Evolutionary conservation across 2,329 filamentous ascomycete genomes (phyloP).

Genomic region (Phoma sp.): DNA sequence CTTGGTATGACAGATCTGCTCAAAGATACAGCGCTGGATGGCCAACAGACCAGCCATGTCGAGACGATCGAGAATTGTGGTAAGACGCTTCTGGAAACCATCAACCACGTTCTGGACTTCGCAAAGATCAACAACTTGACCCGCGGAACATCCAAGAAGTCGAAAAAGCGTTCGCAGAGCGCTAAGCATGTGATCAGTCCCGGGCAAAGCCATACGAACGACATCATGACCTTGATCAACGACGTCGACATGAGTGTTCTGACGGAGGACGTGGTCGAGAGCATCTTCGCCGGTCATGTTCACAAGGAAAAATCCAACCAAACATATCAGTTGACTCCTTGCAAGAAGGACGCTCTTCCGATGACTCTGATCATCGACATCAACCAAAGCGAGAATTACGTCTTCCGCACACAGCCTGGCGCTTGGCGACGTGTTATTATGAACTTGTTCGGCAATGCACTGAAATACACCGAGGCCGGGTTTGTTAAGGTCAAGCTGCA

Average conservation of each 20-base stretch:
- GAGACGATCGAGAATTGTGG: conserved; percentile 49
- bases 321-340: conserved; percentile 28
- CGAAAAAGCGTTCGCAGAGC: conserved; percentile 39
- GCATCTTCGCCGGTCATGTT: conserved; percentile 46
- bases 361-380: conserved; percentile 45
- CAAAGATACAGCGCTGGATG: conserved; percentile 39
- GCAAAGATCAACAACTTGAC: conserved; percentile 48
- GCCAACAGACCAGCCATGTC: conserved; percentile 50
- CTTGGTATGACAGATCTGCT: conserved; percentile 52
- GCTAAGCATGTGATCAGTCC: conserved; percentile 40
- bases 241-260: conserved; percentile 45
- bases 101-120: conserved; percentile 52
- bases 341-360: conserved; percentile 24
- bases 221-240: conserved; percentile 43
- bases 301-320: conserved; percentile 40
- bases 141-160: conserved; percentile 36
- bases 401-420: conserved; percentile 47
- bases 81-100: conserved; percentile 49
- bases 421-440: conserved; percentile 49
- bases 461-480: conserved; percentile 48
- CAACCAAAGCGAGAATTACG: conserved; percentile 42
- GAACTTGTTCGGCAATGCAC: conserved; percentile 49
- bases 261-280: conserved; percentile 47
- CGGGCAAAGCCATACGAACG: conserved; percentile 39
- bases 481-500: conserved; percentile 48